A percentile compares a stretch with the other conserved stretches of the same genome.
These are phyloP conservation scores for Aspergillus mulundensis DNA, from an alignment of 495 filamentous ascomycete genomes.

Conservation along the genomic window DNA sequence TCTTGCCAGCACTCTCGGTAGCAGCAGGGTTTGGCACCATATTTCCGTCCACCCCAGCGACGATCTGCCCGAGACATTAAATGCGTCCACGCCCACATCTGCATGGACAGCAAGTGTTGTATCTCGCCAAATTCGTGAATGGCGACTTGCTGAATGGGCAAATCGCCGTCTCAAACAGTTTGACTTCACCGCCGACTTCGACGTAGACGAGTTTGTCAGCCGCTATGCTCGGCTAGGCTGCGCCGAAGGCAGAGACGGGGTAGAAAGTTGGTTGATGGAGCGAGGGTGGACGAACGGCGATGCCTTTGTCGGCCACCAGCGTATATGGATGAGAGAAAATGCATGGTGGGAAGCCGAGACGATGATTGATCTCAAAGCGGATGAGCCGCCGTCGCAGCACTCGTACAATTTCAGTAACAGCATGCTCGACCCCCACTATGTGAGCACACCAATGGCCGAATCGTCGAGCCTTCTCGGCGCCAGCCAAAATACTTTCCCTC, in stretches of 20 bases:
- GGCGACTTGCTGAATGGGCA: constrained; percentile 93
- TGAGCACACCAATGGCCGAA: constrained; percentile 46
- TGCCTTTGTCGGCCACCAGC: constrained; percentile 81
- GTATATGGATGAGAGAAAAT: constrained; percentile 91
- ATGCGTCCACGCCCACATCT: constrained; percentile 55
- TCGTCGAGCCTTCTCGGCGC: constrained; percentile 55
- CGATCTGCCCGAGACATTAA: constrained; percentile 68
- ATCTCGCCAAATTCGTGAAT: constrained; percentile 85
- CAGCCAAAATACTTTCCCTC: constrained; percentile 66
- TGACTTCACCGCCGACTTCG: constrained; percentile 97
- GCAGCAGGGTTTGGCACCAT: constrained; percentile 94
- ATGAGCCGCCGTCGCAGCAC: constrained; percentile 28
- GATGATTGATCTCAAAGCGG: constrained; percentile 87
- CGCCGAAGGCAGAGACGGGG: constrained; percentile 83
- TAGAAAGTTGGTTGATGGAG: constrained; percentile 93
- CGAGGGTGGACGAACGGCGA: constrained; percentile 98
- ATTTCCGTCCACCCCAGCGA: constrained; percentile 89
- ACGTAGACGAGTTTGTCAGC: constrained; percentile 82
- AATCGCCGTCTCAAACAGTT: constrained; percentile 86
- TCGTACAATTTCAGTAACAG: constrained; percentile 32
- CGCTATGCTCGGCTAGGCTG: constrained; percentile 84
- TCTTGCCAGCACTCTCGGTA: constrained; percentile 61
- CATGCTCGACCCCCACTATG: constrained; percentile 33
- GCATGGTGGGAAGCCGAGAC: constrained; percentile 98
- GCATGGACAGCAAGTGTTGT: constrained; percentile 90